These are phyloP conservation scores for Vigna trinervia DNA, from an alignment of 306 rosid species.

Conservation along the genomic window DNA sequence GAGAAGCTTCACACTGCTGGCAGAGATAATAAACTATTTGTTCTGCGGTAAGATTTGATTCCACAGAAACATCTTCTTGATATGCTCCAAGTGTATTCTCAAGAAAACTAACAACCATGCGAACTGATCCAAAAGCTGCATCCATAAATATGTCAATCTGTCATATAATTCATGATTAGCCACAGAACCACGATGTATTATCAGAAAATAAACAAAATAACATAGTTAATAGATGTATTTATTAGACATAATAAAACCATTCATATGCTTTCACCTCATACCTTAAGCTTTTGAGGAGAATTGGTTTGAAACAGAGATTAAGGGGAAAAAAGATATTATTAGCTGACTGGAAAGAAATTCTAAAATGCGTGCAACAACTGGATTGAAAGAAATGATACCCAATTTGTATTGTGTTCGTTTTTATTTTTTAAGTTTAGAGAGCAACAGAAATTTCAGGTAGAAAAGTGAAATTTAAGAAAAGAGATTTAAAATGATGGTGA, in stretches of 20 bases:
- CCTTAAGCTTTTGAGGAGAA: constrained; percentile 20
- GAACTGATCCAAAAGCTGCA: constrained; percentile 91
- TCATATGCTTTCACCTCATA: constrained; percentile 29
- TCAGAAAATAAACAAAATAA: constrained; percentile 31
- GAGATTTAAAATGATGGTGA: constrained; percentile 17
- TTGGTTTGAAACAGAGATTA: constrained; percentile 20
- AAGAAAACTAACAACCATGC: constrained; percentile 67
- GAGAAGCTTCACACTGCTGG: constrained; percentile 96
- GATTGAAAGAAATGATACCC: constrained; percentile 30
- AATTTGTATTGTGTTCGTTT: constrained; percentile 1
- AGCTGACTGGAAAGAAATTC: constrained; percentile 30
- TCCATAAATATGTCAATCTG: constrained; percentile 96
- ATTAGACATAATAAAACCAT: constrained; percentile 4
- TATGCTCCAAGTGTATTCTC: constrained; percentile 59
- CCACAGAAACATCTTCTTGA: constrained; percentile 48
- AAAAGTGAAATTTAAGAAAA: constrained; percentile 22
- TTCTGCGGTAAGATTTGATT: constrained; percentile 60
- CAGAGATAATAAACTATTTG: constrained; percentile 69
- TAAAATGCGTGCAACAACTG: constrained; percentile 37
- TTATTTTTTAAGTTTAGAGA: constrained; percentile 25
- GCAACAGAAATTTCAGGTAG: neutral
- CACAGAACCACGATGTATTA: constrained; percentile 34
- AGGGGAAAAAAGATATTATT: neutral
- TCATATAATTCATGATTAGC: constrained; percentile 52
- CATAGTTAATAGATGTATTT: constrained; percentile 1